Base-by-base conservation (phyloP, 2,329 filamentous ascomycete species). In the Epicoccum nigrum region DNA sequence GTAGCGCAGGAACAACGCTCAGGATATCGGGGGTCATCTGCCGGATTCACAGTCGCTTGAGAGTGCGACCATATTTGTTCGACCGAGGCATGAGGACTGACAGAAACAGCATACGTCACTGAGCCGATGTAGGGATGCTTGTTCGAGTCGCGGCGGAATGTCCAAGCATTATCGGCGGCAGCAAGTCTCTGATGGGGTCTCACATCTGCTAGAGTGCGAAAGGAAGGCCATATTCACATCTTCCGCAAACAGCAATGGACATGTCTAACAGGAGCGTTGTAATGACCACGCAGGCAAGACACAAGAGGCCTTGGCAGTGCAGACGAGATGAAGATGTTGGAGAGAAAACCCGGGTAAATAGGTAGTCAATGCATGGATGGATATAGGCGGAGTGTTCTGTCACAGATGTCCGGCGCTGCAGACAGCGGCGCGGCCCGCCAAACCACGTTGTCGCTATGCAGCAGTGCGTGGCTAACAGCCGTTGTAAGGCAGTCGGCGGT, bases 401-500 rank as follows among this genome's bases (percentile, higher is more conserved):
- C 31, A 40, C 15, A 31, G 47, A 45, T 45, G 33, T 9, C 38
- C 21, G 33, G 32, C 23, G 19, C 30, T 28, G 46, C 41, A 44
- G 42, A 57, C 54, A 52, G 54, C 58, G 58, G 59, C 33, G 58
- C 59, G 59, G 58, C 43, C 59, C 59, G 59, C 33, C 4, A 21
- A 21, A 32, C 34, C 13, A 27, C 27, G 34, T 35, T 30, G 39
- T 28, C 34, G 20, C 19, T 15, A 13, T 25, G 21, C 35, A 41
- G 30, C 6, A 27, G 27, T 19, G 15, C 27, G 42, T 35, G 45
- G 28, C 45, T 54, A 57, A 35, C 30, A 50, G 45, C 45, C 51
- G 45, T 45, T 55, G 39, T 13, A 37, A 46, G 42, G 21, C 27
- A 21, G 16, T 28, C 8, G 32, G 43, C 34, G 2, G 20, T 37